phyloP scores from a whole-genome alignment of 129 eudicot genomes.

The Calendula officinalis region DNA sequence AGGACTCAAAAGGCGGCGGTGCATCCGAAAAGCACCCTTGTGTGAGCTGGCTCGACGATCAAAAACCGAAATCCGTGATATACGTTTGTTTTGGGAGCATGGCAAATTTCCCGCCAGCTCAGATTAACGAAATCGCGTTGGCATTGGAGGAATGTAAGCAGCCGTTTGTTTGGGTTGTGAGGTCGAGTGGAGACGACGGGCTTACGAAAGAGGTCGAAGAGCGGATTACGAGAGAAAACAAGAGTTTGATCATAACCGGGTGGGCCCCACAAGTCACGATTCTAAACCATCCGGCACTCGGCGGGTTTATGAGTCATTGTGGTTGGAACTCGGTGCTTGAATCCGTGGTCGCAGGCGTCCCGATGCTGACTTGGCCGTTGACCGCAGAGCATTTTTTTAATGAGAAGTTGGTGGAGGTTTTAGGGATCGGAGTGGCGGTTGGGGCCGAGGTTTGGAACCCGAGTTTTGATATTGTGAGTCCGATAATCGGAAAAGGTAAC shows the following conservation, averaged over 20 bases:
- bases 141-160: slow-evolving; percentile 37
- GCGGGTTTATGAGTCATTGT: slow-evolving; percentile 49
- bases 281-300: slow-evolving; percentile 32
- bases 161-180: slow-evolving; percentile 50
- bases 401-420: slow-evolving; percentile 42
- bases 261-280: slow-evolving; percentile 51
- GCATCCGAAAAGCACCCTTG: neutral
- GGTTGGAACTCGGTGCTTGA: slow-evolving; percentile 61
- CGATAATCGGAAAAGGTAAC: neutral
- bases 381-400: slow-evolving; percentile 42
- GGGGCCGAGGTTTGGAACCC: slow-evolving; percentile 34
- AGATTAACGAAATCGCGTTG: slow-evolving; percentile 39
- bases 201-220: slow-evolving; percentile 41
- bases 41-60: slow-evolving; percentile 43
- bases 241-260: slow-evolving; percentile 34
- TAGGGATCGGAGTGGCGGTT: slow-evolving; percentile 36
- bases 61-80: slow-evolving; percentile 31
- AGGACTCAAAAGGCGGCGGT: neutral
- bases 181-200: slow-evolving; percentile 20
- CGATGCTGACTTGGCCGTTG: slow-evolving; percentile 44
- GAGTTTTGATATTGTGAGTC: slow-evolving; percentile 9
- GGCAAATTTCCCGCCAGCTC: slow-evolving; percentile 34
- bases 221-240: slow-evolving; percentile 12
- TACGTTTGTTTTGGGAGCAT: slow-evolving; percentile 51
- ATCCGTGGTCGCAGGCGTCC: slow-evolving; percentile 40